Evolutionary conservation across 805 yeast genomes (phyloP).

Genomic region (Cyberlindnera subsufficiens): DNA sequence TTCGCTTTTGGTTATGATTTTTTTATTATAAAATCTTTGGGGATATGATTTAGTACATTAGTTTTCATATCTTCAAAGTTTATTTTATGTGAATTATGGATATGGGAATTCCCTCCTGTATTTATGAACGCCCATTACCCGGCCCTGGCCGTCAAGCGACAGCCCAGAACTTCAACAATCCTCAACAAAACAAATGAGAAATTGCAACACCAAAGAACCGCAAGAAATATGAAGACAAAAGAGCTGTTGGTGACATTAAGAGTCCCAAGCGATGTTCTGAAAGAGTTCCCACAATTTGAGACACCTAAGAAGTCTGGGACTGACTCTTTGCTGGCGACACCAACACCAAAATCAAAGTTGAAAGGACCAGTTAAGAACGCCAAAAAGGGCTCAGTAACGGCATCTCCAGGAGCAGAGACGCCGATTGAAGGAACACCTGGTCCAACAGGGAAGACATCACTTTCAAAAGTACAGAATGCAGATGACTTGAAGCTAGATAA

Average conservation of each 20-base stretch:
- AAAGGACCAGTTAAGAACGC: conserved; percentile 3
- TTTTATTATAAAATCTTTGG: no score
- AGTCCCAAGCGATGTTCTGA: conserved; percentile 9
- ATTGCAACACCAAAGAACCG: no score
- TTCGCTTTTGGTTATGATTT: no score
- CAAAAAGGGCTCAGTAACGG: neutral
- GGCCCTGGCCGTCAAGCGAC: no score
- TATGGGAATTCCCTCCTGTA: no score
- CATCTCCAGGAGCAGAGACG: conserved; percentile 10
- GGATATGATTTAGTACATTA: no score
- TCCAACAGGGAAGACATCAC: conserved; percentile 3
- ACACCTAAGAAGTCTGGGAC: conserved; percentile 2
- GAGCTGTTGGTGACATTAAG: conserved; percentile 15
- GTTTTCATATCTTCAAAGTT: no score
- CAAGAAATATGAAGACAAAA: neutral
- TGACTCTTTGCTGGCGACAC: neutral
- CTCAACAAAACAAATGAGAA: no score
- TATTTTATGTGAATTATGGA: no score
- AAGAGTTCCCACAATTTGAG: conserved; percentile 2
- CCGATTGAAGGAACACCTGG: conserved; percentile 13
- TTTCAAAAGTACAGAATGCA: conserved; percentile 8
- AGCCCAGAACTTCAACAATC: no score
- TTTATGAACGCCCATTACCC: no score
- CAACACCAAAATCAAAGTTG: neutral
- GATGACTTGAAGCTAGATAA: conserved; percentile 31